Percentiles rank a stretch among this genome's conserved stretches.
Evolutionary conservation across 2,329 filamentous ascomycete genomes (phyloP).

Genomic region (Cercospora sp.): DNA sequence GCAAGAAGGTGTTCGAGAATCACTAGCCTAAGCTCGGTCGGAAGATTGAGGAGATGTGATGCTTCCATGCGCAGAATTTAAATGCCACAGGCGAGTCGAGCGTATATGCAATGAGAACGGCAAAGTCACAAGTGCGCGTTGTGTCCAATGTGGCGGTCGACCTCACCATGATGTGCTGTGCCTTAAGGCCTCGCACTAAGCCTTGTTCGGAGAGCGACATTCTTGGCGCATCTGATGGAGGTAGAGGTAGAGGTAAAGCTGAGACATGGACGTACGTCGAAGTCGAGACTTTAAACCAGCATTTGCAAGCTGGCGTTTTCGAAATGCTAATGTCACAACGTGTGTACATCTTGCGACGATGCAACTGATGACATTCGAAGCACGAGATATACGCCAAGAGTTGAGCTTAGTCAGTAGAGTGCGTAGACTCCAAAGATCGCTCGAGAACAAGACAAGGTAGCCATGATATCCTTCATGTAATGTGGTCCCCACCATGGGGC

Average conservation of each 20-base stretch:
- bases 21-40: conserved; percentile 22
- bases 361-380: neutral
- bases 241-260: neutral
- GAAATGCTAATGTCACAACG: neutral
- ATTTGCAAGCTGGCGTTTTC: neutral
- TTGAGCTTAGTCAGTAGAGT: neutral
- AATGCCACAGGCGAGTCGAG: neutral
- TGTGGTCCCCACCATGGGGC: no score
- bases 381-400: neutral
- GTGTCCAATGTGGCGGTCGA: neutral
- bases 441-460: no score
- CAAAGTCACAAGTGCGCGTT: neutral
- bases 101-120: neutral
- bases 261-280: neutral
- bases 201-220: neutral
- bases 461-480: no score
- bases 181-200: conserved; percentile 1
- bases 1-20: conserved; percentile 15
- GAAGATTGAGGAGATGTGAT: conserved; percentile 15
- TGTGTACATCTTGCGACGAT: neutral
- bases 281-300: neutral
- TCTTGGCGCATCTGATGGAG: neutral
- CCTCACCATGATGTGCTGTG: neutral
- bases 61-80: neutral
- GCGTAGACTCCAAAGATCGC: no score